Evolutionary conservation across 139 green algal genomes (phyloP).

Genomic region (Pleodorina starrii): DNA sequence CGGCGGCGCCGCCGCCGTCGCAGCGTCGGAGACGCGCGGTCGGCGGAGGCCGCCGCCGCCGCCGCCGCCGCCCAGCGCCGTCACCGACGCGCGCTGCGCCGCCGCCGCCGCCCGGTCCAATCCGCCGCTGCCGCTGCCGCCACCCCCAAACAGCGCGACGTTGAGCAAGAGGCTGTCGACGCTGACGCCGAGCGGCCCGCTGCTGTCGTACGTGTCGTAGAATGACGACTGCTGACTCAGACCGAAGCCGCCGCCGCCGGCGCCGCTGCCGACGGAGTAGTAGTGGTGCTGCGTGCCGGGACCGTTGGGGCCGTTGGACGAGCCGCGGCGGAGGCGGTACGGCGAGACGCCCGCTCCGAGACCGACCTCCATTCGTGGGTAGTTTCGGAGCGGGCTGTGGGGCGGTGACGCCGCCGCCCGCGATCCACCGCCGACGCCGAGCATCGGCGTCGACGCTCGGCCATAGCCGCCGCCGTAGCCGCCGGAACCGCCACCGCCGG

Average conservation of each 20-base stretch:
- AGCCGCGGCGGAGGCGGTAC: background rate
- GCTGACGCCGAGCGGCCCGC: background rate
- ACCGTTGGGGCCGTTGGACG: conserved; percentile 16
- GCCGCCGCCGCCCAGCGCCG: background rate
- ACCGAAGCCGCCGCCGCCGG: background rate
- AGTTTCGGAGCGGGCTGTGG: conserved; percentile 7
- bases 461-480: background rate
- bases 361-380: conserved; percentile 26
- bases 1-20: background rate
- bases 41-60: background rate
- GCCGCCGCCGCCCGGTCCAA: background rate
- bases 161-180: conserved; percentile 29
- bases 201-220: background rate
- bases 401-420: background rate
- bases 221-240: background rate
- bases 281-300: background rate
- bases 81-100: background rate
- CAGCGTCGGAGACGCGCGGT: background rate
- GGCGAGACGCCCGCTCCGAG: conserved; percentile 8
- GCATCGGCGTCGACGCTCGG: background rate
- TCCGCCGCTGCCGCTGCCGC: background rate
- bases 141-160: background rate
- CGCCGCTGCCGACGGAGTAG: background rate
- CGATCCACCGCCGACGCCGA: background rate
- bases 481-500: background rate